Percentiles rank a stretch among this genome's conserved stretches.
These are phyloP conservation scores for Orbilia oligospora DNA, from an alignment of 2,329 filamentous ascomycete genomes.

Conservation along the genomic window DNA sequence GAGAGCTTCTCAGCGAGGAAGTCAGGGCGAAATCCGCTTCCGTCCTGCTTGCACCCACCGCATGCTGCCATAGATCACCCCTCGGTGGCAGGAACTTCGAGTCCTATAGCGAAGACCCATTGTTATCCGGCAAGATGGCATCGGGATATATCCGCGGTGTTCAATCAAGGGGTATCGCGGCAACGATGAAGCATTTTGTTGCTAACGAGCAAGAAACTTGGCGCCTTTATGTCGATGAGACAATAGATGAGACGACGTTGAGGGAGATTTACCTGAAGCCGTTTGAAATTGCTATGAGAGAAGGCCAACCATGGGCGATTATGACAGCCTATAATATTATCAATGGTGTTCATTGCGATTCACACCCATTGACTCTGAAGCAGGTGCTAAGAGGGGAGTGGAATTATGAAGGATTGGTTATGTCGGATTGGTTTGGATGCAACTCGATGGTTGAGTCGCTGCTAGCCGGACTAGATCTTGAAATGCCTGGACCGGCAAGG, in stretches of 20 bases:
- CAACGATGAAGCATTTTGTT: slow-evolving; percentile 82
- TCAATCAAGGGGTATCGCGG: slow-evolving; percentile 76
- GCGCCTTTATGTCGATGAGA: slow-evolving; percentile 76
- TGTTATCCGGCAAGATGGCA: slow-evolving; percentile 78
- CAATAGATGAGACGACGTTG: slow-evolving; percentile 76
- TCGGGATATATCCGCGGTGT: slow-evolving; percentile 75
- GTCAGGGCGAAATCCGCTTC: slow-evolving; percentile 68
- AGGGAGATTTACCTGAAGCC: slow-evolving; percentile 81
- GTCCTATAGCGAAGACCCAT: slow-evolving; percentile 81
- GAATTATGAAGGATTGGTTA: slow-evolving; percentile 67
- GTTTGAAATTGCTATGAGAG: slow-evolving; percentile 80
- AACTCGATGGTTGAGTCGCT: slow-evolving; percentile 71
- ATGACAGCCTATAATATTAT: slow-evolving; percentile 80
- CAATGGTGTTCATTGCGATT: slow-evolving; percentile 73
- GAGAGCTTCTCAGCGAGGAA: slow-evolving; percentile 64
- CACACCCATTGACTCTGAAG: slow-evolving; percentile 60
- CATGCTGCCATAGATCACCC: slow-evolving; percentile 83
- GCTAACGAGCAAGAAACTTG: slow-evolving; percentile 81
- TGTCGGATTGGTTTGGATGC: slow-evolving; percentile 68
- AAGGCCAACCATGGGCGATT: slow-evolving; percentile 77
- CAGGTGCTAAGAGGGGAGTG: slow-evolving; percentile 66
- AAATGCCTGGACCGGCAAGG: slow-evolving; percentile 71
- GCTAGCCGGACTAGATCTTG: slow-evolving; percentile 73
- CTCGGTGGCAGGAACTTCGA: slow-evolving; percentile 89
- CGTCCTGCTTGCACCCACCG: slow-evolving; percentile 74